Evolutionary conservation across 352 stramenopile species (phyloP).

Genomic region (Pelagophyceae sp.): DNA sequence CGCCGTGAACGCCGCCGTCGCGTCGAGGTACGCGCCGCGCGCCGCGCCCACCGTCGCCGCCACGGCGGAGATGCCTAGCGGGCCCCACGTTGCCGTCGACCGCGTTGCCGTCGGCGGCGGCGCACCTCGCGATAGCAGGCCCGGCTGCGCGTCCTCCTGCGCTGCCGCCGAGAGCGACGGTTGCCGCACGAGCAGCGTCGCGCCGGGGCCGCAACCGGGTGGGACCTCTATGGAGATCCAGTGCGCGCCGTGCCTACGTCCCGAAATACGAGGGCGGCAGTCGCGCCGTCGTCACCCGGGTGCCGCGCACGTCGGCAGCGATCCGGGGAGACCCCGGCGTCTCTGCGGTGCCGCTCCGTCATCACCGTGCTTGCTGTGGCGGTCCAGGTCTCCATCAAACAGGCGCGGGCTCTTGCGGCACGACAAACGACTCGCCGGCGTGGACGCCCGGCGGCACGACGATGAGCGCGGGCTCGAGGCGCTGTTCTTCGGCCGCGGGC

Average conservation of each 20-base stretch:
- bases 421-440: not conserved
- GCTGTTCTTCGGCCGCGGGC: not conserved
- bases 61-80: not conserved
- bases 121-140: not conserved
- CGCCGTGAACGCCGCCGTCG: not conserved
- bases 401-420: too few relatives aligned
- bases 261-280: too few relatives aligned
- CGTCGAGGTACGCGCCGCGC: not conserved
- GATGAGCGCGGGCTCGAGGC: not conserved
- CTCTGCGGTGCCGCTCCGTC: too few relatives aligned
- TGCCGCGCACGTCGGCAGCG: too few relatives aligned
- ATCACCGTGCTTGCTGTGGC: too few relatives aligned
- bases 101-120: not conserved
- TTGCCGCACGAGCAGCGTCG: not conserved
- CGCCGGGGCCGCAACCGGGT: not conserved
- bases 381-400: too few relatives aligned
- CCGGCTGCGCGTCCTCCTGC: not conserved
- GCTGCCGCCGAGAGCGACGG: not conserved
- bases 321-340: too few relatives aligned
- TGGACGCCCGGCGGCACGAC: not conserved
- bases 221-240: not conserved
- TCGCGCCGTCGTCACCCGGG: too few relatives aligned
- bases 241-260: not conserved
- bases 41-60: not conserved
- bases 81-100: not conserved